These are phyloP conservation scores for Erodium chrysanthum DNA, from an alignment of 441 rosid genomes.

Conservation along the genomic window DNA sequence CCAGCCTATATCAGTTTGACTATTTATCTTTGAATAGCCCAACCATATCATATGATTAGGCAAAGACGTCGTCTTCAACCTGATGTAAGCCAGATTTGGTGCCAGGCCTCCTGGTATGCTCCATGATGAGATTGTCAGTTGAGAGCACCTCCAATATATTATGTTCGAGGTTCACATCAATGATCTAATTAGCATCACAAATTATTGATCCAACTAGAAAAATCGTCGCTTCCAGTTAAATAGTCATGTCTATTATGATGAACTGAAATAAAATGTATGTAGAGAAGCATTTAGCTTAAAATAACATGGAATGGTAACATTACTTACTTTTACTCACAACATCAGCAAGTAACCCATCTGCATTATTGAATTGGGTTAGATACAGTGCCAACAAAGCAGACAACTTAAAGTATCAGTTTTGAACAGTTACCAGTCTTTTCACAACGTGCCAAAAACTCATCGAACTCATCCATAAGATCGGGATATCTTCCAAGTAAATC, in stretches of 20 bases:
- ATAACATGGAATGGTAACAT: slow-evolving; percentile 3
- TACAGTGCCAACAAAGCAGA: slow-evolving; percentile 17
- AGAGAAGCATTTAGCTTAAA: not conserved
- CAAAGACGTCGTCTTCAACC: not conserved
- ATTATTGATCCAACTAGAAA: not conserved
- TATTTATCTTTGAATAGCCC: not conserved
- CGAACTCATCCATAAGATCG: slow-evolving; percentile 76
- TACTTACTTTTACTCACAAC: slow-evolving; percentile 82
- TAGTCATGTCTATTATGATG: not conserved
- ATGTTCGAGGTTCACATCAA: not conserved
- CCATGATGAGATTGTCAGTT: not conserved
- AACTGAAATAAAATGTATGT: slow-evolving; percentile 6
- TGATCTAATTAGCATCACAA: not conserved
- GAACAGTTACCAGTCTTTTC: slow-evolving; percentile 62
- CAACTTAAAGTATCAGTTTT: slow-evolving; percentile 19
- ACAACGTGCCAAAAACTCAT: slow-evolving; percentile 71
- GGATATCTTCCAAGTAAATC: slow-evolving; percentile 74
- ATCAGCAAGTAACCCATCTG: slow-evolving; percentile 86
- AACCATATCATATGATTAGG: not conserved
- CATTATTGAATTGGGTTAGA: slow-evolving; percentile 28
- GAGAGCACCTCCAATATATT: not conserved
- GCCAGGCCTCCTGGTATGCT: not conserved
- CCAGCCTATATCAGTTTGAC: slow-evolving; percentile 5
- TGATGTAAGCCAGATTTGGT: not conserved
- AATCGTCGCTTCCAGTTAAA: not conserved